Evolutionary conservation across 371 early-diverging fungal species (phyloP).

Genomic region (Coemansia sp.): DNA sequence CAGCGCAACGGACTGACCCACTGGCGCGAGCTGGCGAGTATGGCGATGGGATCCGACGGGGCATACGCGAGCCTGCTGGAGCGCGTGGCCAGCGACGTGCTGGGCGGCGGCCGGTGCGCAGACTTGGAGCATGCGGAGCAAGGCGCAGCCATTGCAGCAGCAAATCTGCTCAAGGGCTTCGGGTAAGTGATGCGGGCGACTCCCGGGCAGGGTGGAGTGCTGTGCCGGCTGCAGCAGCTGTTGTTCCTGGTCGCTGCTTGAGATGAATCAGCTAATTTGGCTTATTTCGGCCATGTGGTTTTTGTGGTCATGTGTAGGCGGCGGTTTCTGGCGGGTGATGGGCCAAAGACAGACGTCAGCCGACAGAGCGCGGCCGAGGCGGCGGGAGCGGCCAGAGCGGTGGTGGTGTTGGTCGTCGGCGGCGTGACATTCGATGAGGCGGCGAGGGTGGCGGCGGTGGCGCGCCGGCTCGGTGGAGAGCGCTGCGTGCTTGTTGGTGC

Average conservation of each 20-base stretch:
- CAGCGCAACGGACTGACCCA: conserved; percentile 26
- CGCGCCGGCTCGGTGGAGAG: conserved; percentile 20
- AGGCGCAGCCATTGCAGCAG: conserved; percentile 28
- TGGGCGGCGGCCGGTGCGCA: conserved; percentile 12
- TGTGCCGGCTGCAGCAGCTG: too few species aligned
- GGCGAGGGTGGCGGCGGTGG: conserved; percentile 18
- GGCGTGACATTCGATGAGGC: conserved; percentile 43
- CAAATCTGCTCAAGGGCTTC: conserved; percentile 42
- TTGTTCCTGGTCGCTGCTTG: too few species aligned
- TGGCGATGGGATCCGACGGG: conserved; percentile 15
- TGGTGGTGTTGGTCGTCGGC: conserved; percentile 42
- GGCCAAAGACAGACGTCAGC: conserved; percentile 9
- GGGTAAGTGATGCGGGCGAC: conserved; percentile 21
- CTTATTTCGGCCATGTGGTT: conserved; percentile 1
- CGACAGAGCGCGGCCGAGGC: conserved; percentile 28
- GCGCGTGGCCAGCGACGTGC: conserved; percentile 24
- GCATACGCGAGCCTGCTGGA: conserved; percentile 24
- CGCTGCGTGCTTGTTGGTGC: conserved; percentile 30
- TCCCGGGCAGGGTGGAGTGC: conserved; percentile 5
- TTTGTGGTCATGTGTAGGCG: conserved; percentile 23
- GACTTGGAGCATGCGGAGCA: conserved; percentile 42
- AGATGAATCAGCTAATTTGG: background rate
- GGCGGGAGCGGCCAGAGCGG: conserved; percentile 16
- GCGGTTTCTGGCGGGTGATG: conserved; percentile 33
- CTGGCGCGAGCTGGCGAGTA: conserved; percentile 27